Evolutionary conservation across 768 basidiomycete genomes (phyloP).

Genomic region (Macrolepiota dolichaula): DNA sequence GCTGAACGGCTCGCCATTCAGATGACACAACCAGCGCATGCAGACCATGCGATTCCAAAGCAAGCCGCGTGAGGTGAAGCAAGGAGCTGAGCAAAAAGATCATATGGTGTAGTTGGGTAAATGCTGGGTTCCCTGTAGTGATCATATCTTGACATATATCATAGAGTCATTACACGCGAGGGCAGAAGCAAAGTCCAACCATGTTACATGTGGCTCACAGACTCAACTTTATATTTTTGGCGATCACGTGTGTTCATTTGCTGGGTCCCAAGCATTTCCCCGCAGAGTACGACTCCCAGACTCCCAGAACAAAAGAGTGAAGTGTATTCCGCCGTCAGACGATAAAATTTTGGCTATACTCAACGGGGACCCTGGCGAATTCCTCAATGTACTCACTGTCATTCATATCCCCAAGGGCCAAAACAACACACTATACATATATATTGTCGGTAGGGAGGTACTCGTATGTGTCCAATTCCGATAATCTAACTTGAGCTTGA

Average conservation of each 20-base stretch:
- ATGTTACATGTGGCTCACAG: slow-evolving; percentile 5
- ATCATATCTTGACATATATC: not conserved
- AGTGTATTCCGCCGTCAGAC: not conserved
- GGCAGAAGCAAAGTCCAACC: not conserved
- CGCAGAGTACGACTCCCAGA: not conserved
- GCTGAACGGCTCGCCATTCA: not conserved
- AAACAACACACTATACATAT: no score
- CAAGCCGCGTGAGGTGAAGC: not conserved
- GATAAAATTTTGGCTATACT: not conserved
- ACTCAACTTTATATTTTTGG: not conserved
- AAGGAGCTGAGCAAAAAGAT: not conserved
- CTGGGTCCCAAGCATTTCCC: not conserved
- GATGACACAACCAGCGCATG: slow-evolving; percentile 6
- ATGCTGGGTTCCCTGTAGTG: not conserved
- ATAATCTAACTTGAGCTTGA: not conserved
- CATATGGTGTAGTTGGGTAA: not conserved
- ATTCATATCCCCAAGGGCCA: no score
- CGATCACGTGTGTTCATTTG: slow-evolving; percentile 1
- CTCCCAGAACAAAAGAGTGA: not conserved
- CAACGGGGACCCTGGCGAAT: no score
- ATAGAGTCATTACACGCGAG: not conserved
- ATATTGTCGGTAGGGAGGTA: no score
- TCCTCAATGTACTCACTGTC: no score
- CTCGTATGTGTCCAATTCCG: no score
- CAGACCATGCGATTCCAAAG: not conserved